Conservation (phyloP, 192 early-diverging fungal species). For the Obelidium mucronatum region DNA sequence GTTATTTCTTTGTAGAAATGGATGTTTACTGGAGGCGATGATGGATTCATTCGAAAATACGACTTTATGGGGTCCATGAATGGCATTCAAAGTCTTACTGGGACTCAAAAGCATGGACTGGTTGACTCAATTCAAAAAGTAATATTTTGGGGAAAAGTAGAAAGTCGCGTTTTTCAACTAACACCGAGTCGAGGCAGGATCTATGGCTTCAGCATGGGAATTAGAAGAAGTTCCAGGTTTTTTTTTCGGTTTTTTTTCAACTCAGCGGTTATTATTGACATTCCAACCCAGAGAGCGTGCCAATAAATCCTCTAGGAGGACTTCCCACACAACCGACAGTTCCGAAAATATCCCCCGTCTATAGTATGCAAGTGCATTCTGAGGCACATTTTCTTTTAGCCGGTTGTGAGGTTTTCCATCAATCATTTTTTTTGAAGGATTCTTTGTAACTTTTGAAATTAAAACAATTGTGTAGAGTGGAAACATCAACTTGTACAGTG, state of each 20-base stretch:
- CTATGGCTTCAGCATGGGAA: conserved; percentile 84
- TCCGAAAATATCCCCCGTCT: conserved; percentile 86
- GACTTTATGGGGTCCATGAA: conserved; percentile 89
- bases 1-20: conserved; percentile 42
- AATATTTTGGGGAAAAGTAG: conserved; percentile 28
- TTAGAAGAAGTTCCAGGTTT: conserved; percentile 81
- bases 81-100: conserved; percentile 82
- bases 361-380: conserved; percentile 91
- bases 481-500: conserved; percentile 82
- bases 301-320: too few relatives aligned
- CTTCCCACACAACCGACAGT: too few relatives aligned
- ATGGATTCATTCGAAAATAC: conserved; percentile 95
- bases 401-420: conserved; percentile 74
- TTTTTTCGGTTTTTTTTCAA: too few relatives aligned
- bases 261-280: too few relatives aligned
- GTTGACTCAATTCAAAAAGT: conserved; percentile 85
- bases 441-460: background rate
- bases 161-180: conserved; percentile 52
- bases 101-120: conserved; percentile 82
- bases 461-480: conserved; percentile 63
- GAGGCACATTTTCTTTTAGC: conserved; percentile 86
- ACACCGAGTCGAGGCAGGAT: conserved; percentile 68
- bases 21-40: conserved; percentile 73
- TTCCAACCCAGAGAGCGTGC: too few relatives aligned
- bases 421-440: background rate